These are phyloP conservation scores for Neurospora sp. DNA, from an alignment of 495 filamentous ascomycete species.

Conservation along the genomic window DNA sequence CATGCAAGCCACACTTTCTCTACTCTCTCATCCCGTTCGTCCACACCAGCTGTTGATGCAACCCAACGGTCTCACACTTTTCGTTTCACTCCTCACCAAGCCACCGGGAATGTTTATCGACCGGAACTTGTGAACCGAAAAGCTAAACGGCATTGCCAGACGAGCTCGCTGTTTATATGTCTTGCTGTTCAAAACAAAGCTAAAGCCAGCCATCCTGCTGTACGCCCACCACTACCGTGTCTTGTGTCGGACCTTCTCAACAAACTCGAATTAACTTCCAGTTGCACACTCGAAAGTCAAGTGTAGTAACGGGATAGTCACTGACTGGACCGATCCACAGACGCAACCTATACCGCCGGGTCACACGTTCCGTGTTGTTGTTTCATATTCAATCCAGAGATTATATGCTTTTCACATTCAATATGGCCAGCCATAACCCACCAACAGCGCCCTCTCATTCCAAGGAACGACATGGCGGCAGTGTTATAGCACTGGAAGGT, in stretches of 20 bases:
- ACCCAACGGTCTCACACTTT: background rate
- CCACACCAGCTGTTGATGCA: background rate
- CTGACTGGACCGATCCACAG: background rate
- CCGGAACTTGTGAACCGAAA: background rate
- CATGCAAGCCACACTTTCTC: slow-evolving; percentile 1
- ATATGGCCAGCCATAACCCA: background rate
- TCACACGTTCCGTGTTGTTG: background rate
- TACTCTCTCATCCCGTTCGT: background rate
- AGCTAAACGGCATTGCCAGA: background rate
- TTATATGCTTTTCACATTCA: background rate
- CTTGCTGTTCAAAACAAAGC: background rate
- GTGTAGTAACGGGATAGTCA: background rate
- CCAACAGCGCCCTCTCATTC: background rate
- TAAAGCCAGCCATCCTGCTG: background rate
- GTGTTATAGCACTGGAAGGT: slow-evolving; percentile 43
- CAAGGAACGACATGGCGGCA: slow-evolving; percentile 22
- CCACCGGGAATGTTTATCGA: background rate
- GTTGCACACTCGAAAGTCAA: background rate
- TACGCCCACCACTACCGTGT: background rate
- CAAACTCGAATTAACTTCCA: background rate
- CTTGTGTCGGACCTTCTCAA: background rate
- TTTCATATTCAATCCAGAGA: background rate
- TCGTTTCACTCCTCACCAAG: background rate
- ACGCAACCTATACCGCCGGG: background rate
- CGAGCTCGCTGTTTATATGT: background rate